Evolutionary conservation across 1,284 basidiomycete genomes (phyloP).

Genomic region (Marasmius oreades): DNA sequence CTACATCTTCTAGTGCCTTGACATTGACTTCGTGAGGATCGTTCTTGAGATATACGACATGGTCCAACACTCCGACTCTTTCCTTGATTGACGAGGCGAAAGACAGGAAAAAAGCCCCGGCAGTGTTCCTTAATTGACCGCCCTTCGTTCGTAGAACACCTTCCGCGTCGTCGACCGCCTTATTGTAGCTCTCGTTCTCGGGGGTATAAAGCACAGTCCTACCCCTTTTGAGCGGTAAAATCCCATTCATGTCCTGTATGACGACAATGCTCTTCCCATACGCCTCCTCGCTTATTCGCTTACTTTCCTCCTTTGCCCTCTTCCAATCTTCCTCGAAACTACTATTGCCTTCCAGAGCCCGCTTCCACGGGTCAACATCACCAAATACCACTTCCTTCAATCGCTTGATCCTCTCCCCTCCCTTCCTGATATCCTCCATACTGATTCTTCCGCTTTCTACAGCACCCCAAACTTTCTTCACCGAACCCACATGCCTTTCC

Average conservation of each 20-base stretch:
- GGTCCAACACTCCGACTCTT: constrained; percentile 31
- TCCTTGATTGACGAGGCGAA: constrained; percentile 39
- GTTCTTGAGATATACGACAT: constrained; percentile 43
- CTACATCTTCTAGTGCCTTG: constrained; percentile 18
- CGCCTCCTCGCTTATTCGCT: constrained; percentile 38
- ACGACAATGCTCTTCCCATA: constrained; percentile 47
- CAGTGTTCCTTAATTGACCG: constrained; percentile 50
- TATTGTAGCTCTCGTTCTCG: constrained; percentile 50
- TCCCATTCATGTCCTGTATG: constrained; percentile 34
- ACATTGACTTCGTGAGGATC: constrained; percentile 15
- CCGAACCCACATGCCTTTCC: constrained; percentile 46
- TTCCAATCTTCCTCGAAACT: constrained; percentile 27
- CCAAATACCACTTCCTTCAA: constrained; percentile 53
- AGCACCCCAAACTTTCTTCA: constrained; percentile 49
- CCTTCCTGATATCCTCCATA: constrained; percentile 34
- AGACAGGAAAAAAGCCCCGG: constrained; percentile 49
- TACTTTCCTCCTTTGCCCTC: constrained; percentile 35
- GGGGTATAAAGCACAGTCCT: constrained; percentile 52
- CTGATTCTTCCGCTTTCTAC: constrained; percentile 38
- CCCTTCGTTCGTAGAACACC: constrained; percentile 38
- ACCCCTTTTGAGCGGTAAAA: constrained; percentile 35
- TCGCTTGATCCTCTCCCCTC: constrained; percentile 40
- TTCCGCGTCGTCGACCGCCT: constrained; percentile 57
- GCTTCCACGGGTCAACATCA: background rate
- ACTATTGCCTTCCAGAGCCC: background rate